phyloP scores from a whole-genome alignment of 2,329 filamentous ascomycete species.

The Thermothelomyces thermophilus region DNA sequence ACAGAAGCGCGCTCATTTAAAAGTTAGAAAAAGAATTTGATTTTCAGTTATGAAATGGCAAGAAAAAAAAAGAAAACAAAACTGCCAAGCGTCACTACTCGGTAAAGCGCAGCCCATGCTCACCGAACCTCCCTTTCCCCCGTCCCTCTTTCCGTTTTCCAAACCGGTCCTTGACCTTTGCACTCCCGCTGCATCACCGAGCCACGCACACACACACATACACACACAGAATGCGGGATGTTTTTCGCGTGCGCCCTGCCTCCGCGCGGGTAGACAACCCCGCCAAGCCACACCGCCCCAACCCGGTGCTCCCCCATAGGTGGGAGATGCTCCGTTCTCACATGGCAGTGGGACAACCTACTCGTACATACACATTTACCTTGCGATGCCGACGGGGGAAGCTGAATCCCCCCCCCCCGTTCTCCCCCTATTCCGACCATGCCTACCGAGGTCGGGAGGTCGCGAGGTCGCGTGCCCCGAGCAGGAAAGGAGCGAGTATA shows the following conservation, averaged over 20 bases:
- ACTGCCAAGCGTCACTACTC: no score
- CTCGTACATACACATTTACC: no score
- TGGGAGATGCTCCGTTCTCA: not conserved
- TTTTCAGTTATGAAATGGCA: no score
- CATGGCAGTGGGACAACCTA: not conserved
- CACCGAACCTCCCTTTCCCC: not conserved
- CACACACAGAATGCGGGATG: slow-evolving; percentile 8
- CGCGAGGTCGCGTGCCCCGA: not conserved
- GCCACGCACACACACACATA: not conserved
- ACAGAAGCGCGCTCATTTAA: no score
- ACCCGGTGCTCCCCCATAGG: not conserved
- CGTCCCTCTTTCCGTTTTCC: not conserved
- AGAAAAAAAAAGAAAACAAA: no score
- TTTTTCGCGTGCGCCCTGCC: slow-evolving; percentile 4
- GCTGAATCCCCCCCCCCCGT: no score
- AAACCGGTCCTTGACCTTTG: not conserved
- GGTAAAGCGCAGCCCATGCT: no score
- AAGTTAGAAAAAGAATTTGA: no score
- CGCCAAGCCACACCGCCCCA: slow-evolving; percentile 5
- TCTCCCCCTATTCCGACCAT: not conserved
- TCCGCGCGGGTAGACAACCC: not conserved
- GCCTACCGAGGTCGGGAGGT: slow-evolving; percentile 6
- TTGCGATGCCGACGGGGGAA: no score
- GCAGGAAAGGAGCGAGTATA: no score
- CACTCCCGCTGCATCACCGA: not conserved